phyloP scores from a whole-genome alignment of 2,329 filamentous ascomycete genomes.

The Alternaria viburni region DNA sequence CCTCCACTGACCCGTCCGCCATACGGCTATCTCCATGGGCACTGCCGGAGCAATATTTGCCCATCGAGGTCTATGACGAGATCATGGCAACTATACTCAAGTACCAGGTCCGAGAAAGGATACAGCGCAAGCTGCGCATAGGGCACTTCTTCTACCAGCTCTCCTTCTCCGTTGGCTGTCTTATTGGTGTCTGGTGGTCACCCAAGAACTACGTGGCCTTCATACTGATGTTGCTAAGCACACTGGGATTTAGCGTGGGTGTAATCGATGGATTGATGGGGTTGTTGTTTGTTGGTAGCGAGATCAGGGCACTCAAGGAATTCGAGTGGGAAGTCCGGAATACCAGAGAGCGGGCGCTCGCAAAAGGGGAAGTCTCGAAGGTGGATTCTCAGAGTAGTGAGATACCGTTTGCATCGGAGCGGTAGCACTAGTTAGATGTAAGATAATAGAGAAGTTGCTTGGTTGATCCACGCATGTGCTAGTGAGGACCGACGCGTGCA shows the following conservation, averaged over 20 bases:
- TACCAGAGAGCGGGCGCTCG: constrained; percentile 36
- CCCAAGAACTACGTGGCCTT: constrained; percentile 79
- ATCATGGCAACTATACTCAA: constrained; percentile 73
- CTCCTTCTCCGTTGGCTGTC: constrained; percentile 72
- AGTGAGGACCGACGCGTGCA: constrained; percentile 11
- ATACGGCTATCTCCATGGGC: constrained; percentile 16
- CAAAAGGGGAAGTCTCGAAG: constrained; percentile 7
- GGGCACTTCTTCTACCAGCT: constrained; percentile 75
- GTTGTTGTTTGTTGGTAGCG: constrained; percentile 82
- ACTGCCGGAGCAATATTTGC: constrained; percentile 45
- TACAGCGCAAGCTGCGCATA: constrained; percentile 74
- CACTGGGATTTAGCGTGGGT: constrained; percentile 76
- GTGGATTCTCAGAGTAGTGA: neutral
- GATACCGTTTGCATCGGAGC: neutral
- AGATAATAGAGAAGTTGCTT: neutral
- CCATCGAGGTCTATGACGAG: constrained; percentile 67
- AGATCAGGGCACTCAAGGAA: constrained; percentile 82
- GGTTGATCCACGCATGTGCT: neutral
- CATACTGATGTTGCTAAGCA: constrained; percentile 78
- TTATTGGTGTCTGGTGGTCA: constrained; percentile 86
- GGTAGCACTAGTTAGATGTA: neutral
- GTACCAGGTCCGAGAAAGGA: constrained; percentile 74
- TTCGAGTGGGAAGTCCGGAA: constrained; percentile 86
- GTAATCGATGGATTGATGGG: constrained; percentile 86
- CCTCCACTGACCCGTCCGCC: constrained; percentile 12